Evolutionary conservation across 1,139 yeast genomes (phyloP), one percentile per base, ranked within the genome.

Genomic region (Suhomyces yuchorum): DNA sequence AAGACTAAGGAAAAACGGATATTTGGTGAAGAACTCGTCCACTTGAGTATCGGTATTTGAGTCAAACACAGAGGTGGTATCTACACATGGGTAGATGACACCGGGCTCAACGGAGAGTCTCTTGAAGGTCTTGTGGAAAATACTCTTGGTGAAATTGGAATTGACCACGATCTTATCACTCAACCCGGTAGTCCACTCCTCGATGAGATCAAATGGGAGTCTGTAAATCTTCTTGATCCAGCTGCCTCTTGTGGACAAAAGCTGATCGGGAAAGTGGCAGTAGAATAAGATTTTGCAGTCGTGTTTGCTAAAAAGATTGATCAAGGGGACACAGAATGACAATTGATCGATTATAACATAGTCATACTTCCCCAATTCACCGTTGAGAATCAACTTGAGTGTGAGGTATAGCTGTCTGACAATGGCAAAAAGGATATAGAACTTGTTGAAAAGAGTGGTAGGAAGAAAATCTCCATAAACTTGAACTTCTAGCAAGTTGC

Each of bases 231-330:
- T 71, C 57, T 90, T 86, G 12, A 87, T 35, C 1, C 77, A 41
- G 3, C 85, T 74, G 1, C 75, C 70, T 43, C 85, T 84, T 22
- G 75, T 73, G 0, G 97, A 84, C 44, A 93, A 69, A 42, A 87
- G 71, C 61, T 88, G 88, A 66, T 93, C 99, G 0, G 99, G 99
- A 66, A 93, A 93, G 68, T 93, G 99, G 59, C 99, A 92, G 66
- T 93, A 93, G 63, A 93, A 93, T 44, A 93, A 66, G 4, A 88
- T 75, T 47, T 77, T 71, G 35, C 68, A 49, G 4, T 79, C 63
- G 46, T 73, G 51, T 46, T 66, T 53, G 50, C 77, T 73, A 60
- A 82, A 77, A 22, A 77, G 49, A 47, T 83, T 81, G 32, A 93
- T 57, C 22, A 92, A 58, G 3, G 99, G 99, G 3, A 93, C 73